phyloP scores from a whole-genome alignment of 2,329 filamentous ascomycete species.

The Exophiala sp. region DNA sequence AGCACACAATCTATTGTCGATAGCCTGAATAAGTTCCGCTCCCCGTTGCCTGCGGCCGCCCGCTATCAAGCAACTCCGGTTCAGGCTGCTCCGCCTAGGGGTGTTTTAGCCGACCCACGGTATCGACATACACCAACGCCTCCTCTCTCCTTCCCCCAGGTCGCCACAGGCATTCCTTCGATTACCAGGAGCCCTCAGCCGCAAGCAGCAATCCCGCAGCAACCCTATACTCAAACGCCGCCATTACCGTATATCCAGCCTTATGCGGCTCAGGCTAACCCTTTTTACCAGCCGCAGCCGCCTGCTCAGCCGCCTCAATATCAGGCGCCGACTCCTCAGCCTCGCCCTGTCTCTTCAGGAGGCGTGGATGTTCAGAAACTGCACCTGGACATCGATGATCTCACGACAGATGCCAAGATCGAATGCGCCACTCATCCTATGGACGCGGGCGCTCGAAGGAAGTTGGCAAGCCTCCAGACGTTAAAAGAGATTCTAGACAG shows the following conservation, averaged over 20 bases:
- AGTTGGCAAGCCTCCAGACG: constrained; percentile 27
- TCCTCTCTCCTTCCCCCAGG: constrained; percentile 20
- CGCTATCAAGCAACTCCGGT: constrained; percentile 47
- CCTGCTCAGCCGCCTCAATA: constrained; percentile 29
- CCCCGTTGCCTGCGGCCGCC: constrained; percentile 44
- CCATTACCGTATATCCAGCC: constrained; percentile 15
- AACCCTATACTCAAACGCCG: constrained; percentile 31
- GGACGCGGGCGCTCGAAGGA: constrained; percentile 25
- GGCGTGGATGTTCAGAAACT: constrained; percentile 60
- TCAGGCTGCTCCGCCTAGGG: constrained; percentile 42
- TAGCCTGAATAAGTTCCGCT: constrained; percentile 76
- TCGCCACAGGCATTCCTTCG: constrained; percentile 9
- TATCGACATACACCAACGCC: constrained; percentile 28
- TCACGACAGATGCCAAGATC: constrained; percentile 29
- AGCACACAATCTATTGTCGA: constrained; percentile 88
- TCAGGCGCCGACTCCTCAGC: constrained; percentile 32
- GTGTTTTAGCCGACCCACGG: constrained; percentile 49
- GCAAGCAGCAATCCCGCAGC: constrained; percentile 24
- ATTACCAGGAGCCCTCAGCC: constrained; percentile 18
- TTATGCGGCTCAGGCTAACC: constrained; percentile 6
- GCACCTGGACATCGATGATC: constrained; percentile 59
- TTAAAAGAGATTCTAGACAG: constrained; percentile 29
- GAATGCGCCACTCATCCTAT: constrained; percentile 29
- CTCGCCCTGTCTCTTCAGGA: constrained; percentile 33
- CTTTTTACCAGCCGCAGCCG: constrained; percentile 14